Evolutionary conservation across 306 rosid genomes (phyloP).

Genomic region (Inga oerstediana): DNA sequence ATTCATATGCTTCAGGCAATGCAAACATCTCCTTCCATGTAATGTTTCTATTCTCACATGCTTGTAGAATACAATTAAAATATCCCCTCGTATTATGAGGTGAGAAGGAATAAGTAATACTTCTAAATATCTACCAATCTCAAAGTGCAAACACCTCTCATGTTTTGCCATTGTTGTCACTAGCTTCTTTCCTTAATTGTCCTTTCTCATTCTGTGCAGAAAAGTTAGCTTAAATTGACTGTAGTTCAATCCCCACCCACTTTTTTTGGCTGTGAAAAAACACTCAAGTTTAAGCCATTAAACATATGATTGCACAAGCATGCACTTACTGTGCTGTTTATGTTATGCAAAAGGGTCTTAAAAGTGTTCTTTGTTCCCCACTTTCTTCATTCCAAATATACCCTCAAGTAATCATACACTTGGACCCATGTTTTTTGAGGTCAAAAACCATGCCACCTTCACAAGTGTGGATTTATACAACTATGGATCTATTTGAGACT

Average conservation of each 20-base stretch:
- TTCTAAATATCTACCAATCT: neutral
- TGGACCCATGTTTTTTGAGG: neutral
- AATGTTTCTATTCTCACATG: conserved; percentile 1
- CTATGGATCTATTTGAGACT: conserved; percentile 32
- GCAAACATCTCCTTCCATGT: neutral
- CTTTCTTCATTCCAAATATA: neutral
- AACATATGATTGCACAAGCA: neutral
- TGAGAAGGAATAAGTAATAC: conserved; percentile 16
- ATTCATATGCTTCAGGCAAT: conserved; percentile 25
- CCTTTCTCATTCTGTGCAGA: conserved; percentile 3
- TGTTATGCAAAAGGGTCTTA: neutral
- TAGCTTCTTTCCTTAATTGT: neutral
- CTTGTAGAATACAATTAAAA: conserved; percentile 23
- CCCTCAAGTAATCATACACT: neutral
- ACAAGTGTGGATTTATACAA: neutral
- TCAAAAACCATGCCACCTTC: conserved; percentile 19
- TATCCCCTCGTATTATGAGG: conserved; percentile 19
- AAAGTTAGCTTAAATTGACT: neutral
- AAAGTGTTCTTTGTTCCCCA: neutral
- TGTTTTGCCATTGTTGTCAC: conserved; percentile 28
- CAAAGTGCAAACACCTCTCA: conserved; percentile 17
- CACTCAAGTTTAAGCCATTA: neutral
- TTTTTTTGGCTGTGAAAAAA: neutral
- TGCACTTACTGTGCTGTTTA: neutral
- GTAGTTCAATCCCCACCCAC: neutral